Evolutionary conservation across 2,329 filamentous ascomycete species (phyloP), one percentile per base, ranked within the genome.

Genomic region (Trematosphaeria pertusa): DNA sequence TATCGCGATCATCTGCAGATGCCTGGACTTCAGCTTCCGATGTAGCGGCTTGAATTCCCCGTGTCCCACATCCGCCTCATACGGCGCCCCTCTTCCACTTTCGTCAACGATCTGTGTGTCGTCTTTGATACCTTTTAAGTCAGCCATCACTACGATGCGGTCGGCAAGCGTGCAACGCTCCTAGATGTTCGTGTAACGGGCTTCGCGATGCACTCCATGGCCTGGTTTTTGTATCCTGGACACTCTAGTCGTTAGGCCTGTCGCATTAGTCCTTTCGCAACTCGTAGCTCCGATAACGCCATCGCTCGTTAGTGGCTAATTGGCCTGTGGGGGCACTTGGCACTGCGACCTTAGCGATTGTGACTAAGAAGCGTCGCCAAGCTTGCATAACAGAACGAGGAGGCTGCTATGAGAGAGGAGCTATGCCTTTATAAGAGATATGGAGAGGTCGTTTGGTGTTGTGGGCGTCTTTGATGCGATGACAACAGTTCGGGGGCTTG

Each of bases 1-100:
- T 43, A 60, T 58, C 24, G 58, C 54, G 31, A 61, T 61, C 56
- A 59, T 61, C 49, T 58, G 54, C 28, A 61, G 31, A 43, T 61
- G 54, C 24, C 58, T 40, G 11, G 46, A 50, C 48, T 61, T 59
- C 30, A 61, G 39, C 37, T 52, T 56, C 17, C 58, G 47, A 45
- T 58, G 49, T 35, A 61, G 43, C 2, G 54, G 54, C 21, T 34
- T 24, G 28, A 48, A 56, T 15, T 46, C 48, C 18, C 38, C 43
- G 3, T 15, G 37, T 15, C 15, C 41, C 2, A 32, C 41, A 40
- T 41, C 35, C n/a, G n/a, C n/a, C 8, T 41, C 41, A 28, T 15
- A 14, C 21, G 45, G 26, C 18, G 22, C 12, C 15, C 26, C 34
- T 10, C 15, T 34, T 17, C 8, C 18, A 20, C 31, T 21, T 15